These are phyloP conservation scores for Apophysomyces trapeziformis DNA, from an alignment of 371 early-diverging fungal genomes.

Conservation along the genomic window DNA sequence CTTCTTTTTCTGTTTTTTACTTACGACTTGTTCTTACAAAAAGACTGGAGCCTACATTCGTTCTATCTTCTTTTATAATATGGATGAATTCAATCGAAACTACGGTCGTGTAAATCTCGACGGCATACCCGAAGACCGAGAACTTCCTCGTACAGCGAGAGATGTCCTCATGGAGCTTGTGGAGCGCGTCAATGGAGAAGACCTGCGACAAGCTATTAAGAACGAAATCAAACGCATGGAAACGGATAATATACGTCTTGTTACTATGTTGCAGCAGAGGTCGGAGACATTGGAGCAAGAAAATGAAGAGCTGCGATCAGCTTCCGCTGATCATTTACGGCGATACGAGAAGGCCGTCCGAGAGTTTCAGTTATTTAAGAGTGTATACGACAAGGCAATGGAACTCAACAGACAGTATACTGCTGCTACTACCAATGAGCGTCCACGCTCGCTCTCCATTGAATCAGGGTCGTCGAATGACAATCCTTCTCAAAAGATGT, in stretches of 20 bases:
- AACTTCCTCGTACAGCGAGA: slow-evolving; percentile 14
- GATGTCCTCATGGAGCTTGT: slow-evolving; percentile 24
- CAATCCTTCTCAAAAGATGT: slow-evolving; percentile 11
- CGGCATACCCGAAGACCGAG: slow-evolving; percentile 10
- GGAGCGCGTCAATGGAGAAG: slow-evolving; percentile 21
- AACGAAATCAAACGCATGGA: slow-evolving; percentile 32
- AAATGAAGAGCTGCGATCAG: slow-evolving; percentile 29
- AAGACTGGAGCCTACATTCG: not conserved
- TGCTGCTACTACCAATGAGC: slow-evolving; percentile 18
- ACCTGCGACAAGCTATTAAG: slow-evolving; percentile 33
- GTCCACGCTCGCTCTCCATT: slow-evolving; percentile 34
- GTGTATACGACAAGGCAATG: slow-evolving; percentile 35
- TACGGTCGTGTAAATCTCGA: slow-evolving; percentile 14
- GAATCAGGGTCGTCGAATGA: slow-evolving; percentile 24
- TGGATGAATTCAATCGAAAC: slow-evolving; percentile 16
- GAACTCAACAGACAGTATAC: slow-evolving; percentile 17
- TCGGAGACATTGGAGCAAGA: slow-evolving; percentile 40
- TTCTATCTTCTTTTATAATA: slow-evolving; percentile 6
- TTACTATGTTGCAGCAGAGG: slow-evolving; percentile 39
- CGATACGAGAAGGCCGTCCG: slow-evolving; percentile 55
- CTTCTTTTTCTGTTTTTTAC: not conserved
- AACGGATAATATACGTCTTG: slow-evolving; percentile 37
- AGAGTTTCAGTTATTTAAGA: slow-evolving; percentile 53
- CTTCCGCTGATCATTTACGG: slow-evolving; percentile 26
- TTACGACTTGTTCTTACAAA: not conserved